These are phyloP conservation scores for Lactarius evosmus DNA, from an alignment of 768 basidiomycete species.

Conservation along the genomic window DNA sequence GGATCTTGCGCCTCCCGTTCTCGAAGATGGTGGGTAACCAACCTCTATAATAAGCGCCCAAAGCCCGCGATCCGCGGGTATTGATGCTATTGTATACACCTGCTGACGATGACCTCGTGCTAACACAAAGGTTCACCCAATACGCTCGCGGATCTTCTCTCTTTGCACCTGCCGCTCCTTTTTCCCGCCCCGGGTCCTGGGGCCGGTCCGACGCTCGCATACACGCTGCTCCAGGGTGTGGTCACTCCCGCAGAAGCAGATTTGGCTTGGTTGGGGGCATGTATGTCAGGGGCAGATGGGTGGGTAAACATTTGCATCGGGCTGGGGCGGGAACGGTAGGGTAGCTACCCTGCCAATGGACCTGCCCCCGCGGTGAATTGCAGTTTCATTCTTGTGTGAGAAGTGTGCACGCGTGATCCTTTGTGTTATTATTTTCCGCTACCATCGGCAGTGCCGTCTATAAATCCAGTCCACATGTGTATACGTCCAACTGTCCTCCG, in stretches of 20 bases:
- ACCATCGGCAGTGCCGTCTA: background rate
- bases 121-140: conserved; percentile 56
- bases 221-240: conserved; percentile 83
- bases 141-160: conserved; percentile 67
- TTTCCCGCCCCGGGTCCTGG: conserved; percentile 50
- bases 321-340: conserved; percentile 30
- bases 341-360: background rate
- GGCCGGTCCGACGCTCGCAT: conserved; percentile 48
- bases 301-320: conserved; percentile 92
- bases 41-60: background rate
- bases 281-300: conserved; percentile 89
- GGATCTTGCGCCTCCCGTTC: conserved; percentile 77
- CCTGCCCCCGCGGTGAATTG: background rate
- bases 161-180: conserved; percentile 73
- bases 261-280: conserved; percentile 91
- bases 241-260: conserved; percentile 80
- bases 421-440: background rate
- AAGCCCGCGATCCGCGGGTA: conserved; percentile 18
- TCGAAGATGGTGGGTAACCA: conserved; percentile 76
- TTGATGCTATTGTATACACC: background rate
- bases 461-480: background rate
- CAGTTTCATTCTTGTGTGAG: background rate
- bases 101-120: conserved; percentile 26
- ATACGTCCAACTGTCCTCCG: background rate
- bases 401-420: background rate